Conservation (phyloP, 495 filamentous ascomycete species). For the Apiosordaria backusii region DNA sequence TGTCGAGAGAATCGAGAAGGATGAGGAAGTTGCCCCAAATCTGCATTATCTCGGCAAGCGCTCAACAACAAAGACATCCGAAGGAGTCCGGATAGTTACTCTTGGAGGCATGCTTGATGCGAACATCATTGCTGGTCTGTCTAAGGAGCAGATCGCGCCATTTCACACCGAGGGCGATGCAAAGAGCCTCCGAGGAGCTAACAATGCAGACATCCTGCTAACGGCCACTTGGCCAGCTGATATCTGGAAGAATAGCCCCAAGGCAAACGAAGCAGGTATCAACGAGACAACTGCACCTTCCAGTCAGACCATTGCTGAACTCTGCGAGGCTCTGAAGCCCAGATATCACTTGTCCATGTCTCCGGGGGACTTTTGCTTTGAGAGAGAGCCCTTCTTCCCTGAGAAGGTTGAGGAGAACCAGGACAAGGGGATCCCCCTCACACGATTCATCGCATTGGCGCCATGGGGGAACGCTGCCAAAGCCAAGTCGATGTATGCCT, state of each 20-base stretch:
- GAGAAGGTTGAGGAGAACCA: slow-evolving; percentile 26
- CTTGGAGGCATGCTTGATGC: slow-evolving; percentile 68
- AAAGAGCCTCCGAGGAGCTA: slow-evolving; percentile 65
- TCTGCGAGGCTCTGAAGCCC: slow-evolving; percentile 73
- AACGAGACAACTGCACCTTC: slow-evolving; percentile 40
- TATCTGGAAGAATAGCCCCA: slow-evolving; percentile 54
- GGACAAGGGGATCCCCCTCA: slow-evolving; percentile 54
- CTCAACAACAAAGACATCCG: slow-evolving; percentile 78
- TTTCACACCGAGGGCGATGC: slow-evolving; percentile 74
- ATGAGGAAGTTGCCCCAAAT: slow-evolving; percentile 78
- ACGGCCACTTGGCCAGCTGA: slow-evolving; percentile 80
- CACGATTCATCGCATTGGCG: slow-evolving; percentile 85
- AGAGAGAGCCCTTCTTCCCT: slow-evolving; percentile 91
- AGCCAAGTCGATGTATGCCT: slow-evolving; percentile 88
- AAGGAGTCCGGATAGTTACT: slow-evolving; percentile 78
- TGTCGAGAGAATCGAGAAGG: slow-evolving; percentile 65
- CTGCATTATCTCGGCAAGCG: slow-evolving; percentile 85
- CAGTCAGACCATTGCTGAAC: slow-evolving; percentile 60
- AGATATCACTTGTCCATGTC: slow-evolving; percentile 83
- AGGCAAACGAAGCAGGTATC: slow-evolving; percentile 45
- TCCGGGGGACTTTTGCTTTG: slow-evolving; percentile 62
- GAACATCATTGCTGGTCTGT: slow-evolving; percentile 46
- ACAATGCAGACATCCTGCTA: slow-evolving; percentile 77
- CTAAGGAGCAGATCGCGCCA: slow-evolving; percentile 62
- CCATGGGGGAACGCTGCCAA: slow-evolving; percentile 67